A percentile compares a stretch with the other conserved stretches of the same genome.
phyloP scores from a whole-genome alignment of 2,329 filamentous ascomycete genomes.

The Drechmeria coniospora region DNA sequence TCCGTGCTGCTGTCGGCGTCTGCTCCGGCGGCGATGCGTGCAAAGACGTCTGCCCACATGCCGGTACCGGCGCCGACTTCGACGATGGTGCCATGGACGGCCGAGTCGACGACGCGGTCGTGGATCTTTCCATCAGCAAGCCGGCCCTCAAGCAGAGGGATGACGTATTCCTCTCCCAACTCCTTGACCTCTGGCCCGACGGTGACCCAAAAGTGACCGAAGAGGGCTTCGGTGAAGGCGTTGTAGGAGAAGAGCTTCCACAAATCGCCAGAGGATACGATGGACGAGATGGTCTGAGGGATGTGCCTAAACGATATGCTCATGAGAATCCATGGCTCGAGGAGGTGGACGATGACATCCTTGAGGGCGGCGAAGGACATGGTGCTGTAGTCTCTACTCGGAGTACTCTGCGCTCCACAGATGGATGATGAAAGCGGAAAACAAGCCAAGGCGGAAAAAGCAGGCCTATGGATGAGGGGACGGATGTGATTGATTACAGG shows the following conservation, averaged over 20 bases:
- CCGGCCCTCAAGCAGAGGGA: conserved; percentile 39
- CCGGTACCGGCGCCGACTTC: conserved; percentile 49
- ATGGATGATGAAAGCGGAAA: too few species aligned
- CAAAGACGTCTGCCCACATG: conserved; percentile 42
- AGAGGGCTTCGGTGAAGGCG: conserved; percentile 35
- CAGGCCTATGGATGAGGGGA: too few species aligned
- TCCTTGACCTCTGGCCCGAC: conserved; percentile 34
- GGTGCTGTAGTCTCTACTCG: too few species aligned
- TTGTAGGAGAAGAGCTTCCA: conserved; percentile 24
- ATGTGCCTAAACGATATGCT: conserved; percentile 30
- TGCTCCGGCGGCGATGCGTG: conserved; percentile 10
- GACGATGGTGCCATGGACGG: conserved; percentile 35
- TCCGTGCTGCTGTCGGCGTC: conserved; percentile 2
- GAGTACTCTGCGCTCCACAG: too few species aligned
- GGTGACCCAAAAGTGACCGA: conserved; percentile 43
- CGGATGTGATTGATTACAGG: too few species aligned
- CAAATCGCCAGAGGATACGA: conserved; percentile 21
- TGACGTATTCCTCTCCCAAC: conserved; percentile 25
- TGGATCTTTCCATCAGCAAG: conserved; percentile 21
- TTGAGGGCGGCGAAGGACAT: conserved; percentile 8
- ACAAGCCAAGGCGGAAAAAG: too few species aligned
- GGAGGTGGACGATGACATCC: conserved; percentile 17
- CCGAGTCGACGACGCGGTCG: conserved; percentile 16
- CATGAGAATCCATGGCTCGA: conserved; percentile 39
- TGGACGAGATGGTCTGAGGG: conserved; percentile 29